phyloP scores from a whole-genome alignment of 352 stramenopile genomes.

The Pythium rishiriense region DNA sequence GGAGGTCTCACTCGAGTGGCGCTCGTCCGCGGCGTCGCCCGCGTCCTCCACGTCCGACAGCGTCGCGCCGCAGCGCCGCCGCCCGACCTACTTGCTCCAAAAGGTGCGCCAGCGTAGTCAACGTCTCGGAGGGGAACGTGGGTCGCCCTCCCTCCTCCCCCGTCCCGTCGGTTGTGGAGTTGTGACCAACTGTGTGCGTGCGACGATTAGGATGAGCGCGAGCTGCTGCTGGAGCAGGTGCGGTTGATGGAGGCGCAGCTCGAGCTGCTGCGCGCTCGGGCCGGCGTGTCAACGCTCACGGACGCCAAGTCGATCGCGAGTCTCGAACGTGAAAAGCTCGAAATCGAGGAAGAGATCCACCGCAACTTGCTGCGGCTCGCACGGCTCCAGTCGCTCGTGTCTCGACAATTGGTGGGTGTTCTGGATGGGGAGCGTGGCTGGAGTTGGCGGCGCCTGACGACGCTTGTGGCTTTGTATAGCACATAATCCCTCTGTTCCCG shows the following conservation, averaged over 20 bases:
- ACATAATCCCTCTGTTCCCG: constrained; percentile 13
- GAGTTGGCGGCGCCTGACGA: too few species aligned
- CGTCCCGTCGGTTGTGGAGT: too few species aligned
- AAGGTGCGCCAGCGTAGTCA: constrained; percentile 14
- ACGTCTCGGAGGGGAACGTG: too few species aligned
- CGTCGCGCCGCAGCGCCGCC: neutral
- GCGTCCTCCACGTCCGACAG: constrained; percentile 6
- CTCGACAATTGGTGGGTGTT: constrained; percentile 4
- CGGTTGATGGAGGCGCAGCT: constrained; percentile 9
- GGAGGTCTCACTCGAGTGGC: neutral
- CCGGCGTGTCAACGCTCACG: constrained; percentile 7
- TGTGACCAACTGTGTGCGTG: too few species aligned
- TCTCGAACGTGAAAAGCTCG: neutral
- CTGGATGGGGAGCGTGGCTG: too few species aligned
- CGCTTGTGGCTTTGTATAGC: constrained; percentile 1
- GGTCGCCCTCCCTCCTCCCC: too few species aligned
- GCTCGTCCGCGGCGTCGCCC: constrained; percentile 5
- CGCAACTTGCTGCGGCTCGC: constrained; percentile 5
- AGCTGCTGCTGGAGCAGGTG: constrained; percentile 6
- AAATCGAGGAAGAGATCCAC: constrained; percentile 14
- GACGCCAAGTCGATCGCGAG: constrained; percentile 23
- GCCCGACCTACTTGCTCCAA: constrained; percentile 19
- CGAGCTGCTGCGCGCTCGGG: constrained; percentile 23
- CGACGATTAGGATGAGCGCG: constrained; percentile 20
- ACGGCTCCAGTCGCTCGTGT: constrained; percentile 19